Conservation (phyloP, 2,329 filamentous ascomycete species). For the Claviceps humidiphila region DNA sequence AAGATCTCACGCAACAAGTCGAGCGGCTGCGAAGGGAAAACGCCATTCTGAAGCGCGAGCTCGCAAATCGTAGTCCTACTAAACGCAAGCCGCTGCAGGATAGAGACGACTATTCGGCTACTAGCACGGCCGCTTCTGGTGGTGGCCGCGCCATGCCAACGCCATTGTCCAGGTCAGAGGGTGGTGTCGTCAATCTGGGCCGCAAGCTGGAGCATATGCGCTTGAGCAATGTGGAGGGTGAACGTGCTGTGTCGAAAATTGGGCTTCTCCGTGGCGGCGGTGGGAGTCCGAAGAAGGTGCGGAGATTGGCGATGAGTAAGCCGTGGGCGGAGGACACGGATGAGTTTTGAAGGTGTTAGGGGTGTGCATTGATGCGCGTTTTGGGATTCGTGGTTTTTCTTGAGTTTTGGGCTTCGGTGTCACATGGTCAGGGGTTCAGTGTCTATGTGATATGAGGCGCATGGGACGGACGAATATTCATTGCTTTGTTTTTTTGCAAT, state of each 20-base stretch:
- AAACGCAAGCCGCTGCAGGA: conserved; percentile 44
- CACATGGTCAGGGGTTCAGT: no score
- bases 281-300: conserved; percentile 40
- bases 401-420: no score
- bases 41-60: conserved; percentile 50
- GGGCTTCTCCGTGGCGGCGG: background rate
- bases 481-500: no score
- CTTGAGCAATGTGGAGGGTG: conserved; percentile 29
- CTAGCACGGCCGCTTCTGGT: background rate
- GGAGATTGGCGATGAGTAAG: conserved; percentile 30
- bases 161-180: conserved; percentile 4
- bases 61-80: conserved; percentile 48
- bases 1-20: conserved; percentile 59
- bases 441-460: no score
- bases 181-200: conserved; percentile 25
- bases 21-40: conserved; percentile 54
- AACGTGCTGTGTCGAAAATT: conserved; percentile 11
- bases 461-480: no score
- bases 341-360: background rate
- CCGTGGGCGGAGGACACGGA: conserved; percentile 37
- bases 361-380: background rate
- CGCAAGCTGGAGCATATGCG: conserved; percentile 37
- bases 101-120: conserved; percentile 28
- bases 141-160: background rate
- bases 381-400: background rate